phyloP scores from a whole-genome alignment of 2,329 filamentous ascomycete genomes.

The Phaeophleospora eucalypticola region DNA sequence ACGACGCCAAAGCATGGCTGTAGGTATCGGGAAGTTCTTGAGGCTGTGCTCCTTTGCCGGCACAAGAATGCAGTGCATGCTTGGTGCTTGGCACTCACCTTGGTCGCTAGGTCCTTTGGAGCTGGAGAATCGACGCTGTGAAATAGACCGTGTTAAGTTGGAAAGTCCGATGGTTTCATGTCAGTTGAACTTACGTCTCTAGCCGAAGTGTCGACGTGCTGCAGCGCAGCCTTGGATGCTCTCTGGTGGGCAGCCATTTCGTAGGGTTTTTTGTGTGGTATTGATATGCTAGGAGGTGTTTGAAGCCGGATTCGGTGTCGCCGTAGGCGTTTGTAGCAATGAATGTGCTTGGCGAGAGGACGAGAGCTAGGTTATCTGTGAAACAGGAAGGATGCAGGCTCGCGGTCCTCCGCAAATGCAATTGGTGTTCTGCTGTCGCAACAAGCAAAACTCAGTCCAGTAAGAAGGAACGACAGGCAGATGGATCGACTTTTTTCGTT shows the following conservation, averaged over 20 bases:
- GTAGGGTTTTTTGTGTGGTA: neutral
- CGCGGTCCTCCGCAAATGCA: too few species aligned
- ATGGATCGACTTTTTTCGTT: too few species aligned
- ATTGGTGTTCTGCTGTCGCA: neutral
- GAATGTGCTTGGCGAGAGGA: neutral
- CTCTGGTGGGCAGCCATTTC: constrained; percentile 6
- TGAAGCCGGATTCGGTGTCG: neutral
- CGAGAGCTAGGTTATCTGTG: too few species aligned
- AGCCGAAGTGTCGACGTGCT: constrained; percentile 1
- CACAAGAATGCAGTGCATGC: neutral
- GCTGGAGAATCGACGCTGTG: constrained; percentile 17
- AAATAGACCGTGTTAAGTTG: neutral
- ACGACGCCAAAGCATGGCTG: neutral
- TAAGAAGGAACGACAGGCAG: neutral
- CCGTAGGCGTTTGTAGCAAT: neutral
- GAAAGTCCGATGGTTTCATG: neutral
- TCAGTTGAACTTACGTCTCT: neutral
- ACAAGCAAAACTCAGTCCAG: neutral
- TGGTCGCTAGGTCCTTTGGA: constrained; percentile 18
- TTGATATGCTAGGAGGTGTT: neutral
- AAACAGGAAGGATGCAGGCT: too few species aligned
- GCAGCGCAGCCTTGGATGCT: constrained; percentile 3
- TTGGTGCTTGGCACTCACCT: constrained; percentile 11
- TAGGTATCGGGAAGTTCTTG: too few species aligned
- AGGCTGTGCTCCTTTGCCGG: too few species aligned